Conservation (phyloP, 2,329 filamentous ascomycete species). For the Arthrobotrys iridis region DNA sequence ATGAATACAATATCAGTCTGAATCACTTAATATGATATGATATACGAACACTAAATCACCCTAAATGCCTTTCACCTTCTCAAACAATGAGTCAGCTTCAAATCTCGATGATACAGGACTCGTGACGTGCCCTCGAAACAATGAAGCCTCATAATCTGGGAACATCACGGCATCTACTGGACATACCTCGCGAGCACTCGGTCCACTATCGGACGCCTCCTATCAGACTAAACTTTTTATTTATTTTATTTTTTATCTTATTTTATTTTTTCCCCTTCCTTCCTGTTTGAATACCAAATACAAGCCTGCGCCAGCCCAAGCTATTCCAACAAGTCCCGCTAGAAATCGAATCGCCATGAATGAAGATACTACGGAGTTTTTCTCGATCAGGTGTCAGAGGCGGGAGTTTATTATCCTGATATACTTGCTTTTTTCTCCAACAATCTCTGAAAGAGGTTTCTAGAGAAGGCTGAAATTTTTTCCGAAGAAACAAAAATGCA, state of each 20-base stretch:
- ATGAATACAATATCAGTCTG: not conserved
- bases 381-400: not conserved
- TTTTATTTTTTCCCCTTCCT: not conserved
- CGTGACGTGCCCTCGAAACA: not conserved
- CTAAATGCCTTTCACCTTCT: not conserved
- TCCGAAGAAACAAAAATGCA: not conserved
- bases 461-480: not conserved
- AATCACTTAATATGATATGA: not conserved
- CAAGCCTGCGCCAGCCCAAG: too few relatives aligned
- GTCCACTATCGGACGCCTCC: conserved; percentile 23
- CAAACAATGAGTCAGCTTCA: conserved; percentile 3
- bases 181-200: conserved; percentile 12
- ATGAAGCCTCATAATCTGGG: too few relatives aligned
- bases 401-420: conserved; percentile 10
- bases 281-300: too few relatives aligned
- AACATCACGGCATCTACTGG: conserved; percentile 21
- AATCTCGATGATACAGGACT: not conserved
- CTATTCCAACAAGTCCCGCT: too few relatives aligned
- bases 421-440: not conserved
- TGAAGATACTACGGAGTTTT: conserved; percentile 15
- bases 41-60: not conserved
- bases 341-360: conserved; percentile 8
- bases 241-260: not conserved
- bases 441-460: not conserved
- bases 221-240: not conserved